A percentile compares a stretch with the other conserved stretches of the same genome.
Conservation (phyloP, 441 rosid genomes). For the Manihot esculenta region DNA sequence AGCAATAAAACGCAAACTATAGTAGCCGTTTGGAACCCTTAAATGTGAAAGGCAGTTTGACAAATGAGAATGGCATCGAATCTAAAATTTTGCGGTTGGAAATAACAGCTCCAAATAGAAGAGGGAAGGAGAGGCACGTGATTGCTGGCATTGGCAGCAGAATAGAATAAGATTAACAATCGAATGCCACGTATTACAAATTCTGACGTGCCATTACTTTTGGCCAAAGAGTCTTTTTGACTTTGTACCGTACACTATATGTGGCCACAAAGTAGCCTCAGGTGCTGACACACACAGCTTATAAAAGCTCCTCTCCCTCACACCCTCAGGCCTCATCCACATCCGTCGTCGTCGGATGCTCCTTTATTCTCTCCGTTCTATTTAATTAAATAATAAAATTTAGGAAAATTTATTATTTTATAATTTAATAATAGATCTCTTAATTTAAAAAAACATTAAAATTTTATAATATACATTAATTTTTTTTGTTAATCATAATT, state of each 20-base stretch:
- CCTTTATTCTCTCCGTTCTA: conserved; percentile 1
- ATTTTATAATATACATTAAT: too few relatives aligned
- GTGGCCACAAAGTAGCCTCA: background rate
- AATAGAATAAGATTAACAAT: background rate
- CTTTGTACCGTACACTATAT: background rate
- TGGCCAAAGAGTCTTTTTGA: conserved; percentile 5
- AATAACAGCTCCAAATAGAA: background rate
- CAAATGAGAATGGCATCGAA: too few relatives aligned
- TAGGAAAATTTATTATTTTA: too few relatives aligned
- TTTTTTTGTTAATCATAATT: too few relatives aligned
- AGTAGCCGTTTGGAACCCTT: too few relatives aligned
- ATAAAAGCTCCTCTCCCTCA: conserved; percentile 2
- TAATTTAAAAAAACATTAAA: too few relatives aligned
- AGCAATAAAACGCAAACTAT: too few relatives aligned
- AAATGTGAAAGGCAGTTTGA: too few relatives aligned
- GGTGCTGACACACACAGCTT: background rate
- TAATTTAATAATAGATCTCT: too few relatives aligned
- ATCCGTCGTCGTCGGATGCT: background rate
- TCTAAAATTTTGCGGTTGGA: too few relatives aligned
- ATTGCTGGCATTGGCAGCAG: background rate
- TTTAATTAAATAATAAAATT: too few relatives aligned
- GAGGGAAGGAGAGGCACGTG: background rate
- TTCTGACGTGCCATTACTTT: background rate
- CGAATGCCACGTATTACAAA: conserved; percentile 12
- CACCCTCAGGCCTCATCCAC: too few relatives aligned